These are phyloP conservation scores for Jackrogersella multiformis DNA, from an alignment of 495 filamentous ascomycete species.

Conservation along the genomic window DNA sequence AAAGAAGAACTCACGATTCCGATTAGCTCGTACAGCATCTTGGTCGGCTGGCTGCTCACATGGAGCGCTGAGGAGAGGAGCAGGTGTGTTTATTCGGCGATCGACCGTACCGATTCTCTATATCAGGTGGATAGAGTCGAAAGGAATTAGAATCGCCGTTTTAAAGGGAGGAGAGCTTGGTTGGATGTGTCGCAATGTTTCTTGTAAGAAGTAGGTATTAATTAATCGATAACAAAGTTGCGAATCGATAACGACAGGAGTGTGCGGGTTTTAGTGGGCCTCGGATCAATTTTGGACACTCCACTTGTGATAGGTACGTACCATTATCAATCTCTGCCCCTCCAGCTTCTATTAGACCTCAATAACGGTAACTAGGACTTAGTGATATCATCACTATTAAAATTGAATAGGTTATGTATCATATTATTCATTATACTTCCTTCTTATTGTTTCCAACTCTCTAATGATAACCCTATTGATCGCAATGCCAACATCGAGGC, in stretches of 20 bases:
- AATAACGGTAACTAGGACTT: too few species aligned
- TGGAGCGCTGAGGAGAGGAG: constrained; percentile 10
- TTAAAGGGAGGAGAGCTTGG: not conserved
- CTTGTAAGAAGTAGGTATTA: not conserved
- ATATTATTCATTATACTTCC: too few species aligned
- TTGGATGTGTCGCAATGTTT: not conserved
- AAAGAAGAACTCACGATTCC: constrained; percentile 76
- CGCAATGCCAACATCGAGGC: too few species aligned
- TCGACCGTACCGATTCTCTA: not conserved
- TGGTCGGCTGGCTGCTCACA: constrained; percentile 39
- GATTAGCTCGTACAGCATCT: constrained; percentile 97
- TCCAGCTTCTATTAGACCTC: too few species aligned
- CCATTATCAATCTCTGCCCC: too few species aligned
- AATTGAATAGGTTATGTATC: too few species aligned
- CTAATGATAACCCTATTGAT: too few species aligned
- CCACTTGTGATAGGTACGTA: not conserved
- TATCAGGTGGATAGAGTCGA: not conserved
- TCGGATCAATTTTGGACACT: constrained; percentile 1
- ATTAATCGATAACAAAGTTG: constrained; percentile 13
- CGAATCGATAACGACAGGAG: constrained; percentile 8
- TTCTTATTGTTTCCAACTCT: too few species aligned
- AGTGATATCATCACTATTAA: too few species aligned
- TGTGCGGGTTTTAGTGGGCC: constrained; percentile 9
- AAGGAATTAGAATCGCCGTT: not conserved
- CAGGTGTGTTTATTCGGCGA: not conserved